Conservation (phyloP, 768 basidiomycete genomes). For the Hericium rajendrae region DNA sequence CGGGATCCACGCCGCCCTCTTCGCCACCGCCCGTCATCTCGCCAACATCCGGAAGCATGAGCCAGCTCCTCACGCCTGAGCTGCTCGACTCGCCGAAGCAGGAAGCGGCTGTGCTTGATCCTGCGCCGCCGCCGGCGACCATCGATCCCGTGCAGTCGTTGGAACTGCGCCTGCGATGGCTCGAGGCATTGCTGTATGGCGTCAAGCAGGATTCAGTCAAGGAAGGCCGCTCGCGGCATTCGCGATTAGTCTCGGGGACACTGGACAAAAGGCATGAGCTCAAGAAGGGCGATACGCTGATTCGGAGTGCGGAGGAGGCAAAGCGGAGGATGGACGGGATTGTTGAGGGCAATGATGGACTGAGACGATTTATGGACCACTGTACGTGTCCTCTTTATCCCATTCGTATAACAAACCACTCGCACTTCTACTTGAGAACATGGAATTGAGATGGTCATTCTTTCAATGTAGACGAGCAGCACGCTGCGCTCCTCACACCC, state of each 20-base stretch:
- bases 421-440: no score
- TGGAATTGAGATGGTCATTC: no score
- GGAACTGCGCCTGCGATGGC: conserved; percentile 68
- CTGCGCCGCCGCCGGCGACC: conserved; percentile 3
- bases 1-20: conserved; percentile 39
- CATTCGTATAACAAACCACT: no score
- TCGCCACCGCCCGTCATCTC: conserved; percentile 28
- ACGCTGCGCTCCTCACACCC: conserved; percentile 66
- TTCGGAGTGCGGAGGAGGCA: conserved; percentile 49
- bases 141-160: conserved; percentile 64
- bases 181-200: conserved; percentile 70
- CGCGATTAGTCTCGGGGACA: conserved; percentile 17
- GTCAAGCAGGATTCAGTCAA: conserved; percentile 34
- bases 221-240: neutral
- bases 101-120: conserved; percentile 1
- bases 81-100: conserved; percentile 4
- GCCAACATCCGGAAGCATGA: conserved; percentile 14
- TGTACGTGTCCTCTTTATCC: conserved; percentile 35
- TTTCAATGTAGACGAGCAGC: conserved; percentile 51
- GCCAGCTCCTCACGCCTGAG: conserved; percentile 10
- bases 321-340: conserved; percentile 46
- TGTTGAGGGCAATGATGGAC: conserved; percentile 59
- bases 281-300: conserved; percentile 45
- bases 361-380: conserved; percentile 65
- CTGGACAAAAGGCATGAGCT: conserved; percentile 31